These are phyloP conservation scores for Fusarium proliferatum DNA, from an alignment of 2,329 filamentous ascomycete species.

Conservation along the genomic window DNA sequence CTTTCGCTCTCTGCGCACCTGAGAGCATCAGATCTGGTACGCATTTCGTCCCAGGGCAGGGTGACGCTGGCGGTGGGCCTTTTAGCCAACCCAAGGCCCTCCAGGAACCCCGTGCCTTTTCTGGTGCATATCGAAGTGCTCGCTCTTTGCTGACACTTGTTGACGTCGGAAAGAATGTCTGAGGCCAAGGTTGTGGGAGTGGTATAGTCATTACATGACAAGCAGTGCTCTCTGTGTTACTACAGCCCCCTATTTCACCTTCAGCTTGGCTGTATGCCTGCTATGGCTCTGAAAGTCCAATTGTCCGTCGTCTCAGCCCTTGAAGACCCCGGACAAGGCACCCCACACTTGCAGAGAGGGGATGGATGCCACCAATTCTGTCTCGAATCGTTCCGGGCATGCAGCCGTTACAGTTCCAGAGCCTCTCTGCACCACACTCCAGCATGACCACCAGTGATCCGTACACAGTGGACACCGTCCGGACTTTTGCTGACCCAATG, in stretches of 20 bases:
- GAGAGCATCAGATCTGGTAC: constrained; percentile 29
- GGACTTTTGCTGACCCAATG: constrained; percentile 21
- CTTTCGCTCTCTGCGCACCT: not conserved
- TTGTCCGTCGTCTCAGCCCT: constrained; percentile 14
- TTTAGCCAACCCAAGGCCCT: constrained; percentile 38
- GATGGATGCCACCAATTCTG: constrained; percentile 25
- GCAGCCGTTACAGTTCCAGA: constrained; percentile 37
- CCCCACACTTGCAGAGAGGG: constrained; percentile 25
- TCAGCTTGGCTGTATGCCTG: not conserved
- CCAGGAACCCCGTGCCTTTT: constrained; percentile 38
- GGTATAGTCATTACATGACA: not conserved
- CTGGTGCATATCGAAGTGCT: constrained; percentile 16
- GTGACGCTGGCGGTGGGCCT: constrained; percentile 37
- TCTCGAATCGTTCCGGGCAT: constrained; percentile 33
- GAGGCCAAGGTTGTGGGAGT: not conserved
- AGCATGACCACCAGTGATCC: constrained; percentile 6
- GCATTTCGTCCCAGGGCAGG: constrained; percentile 33
- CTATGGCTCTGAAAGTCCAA: not conserved
- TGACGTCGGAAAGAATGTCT: constrained; percentile 1
- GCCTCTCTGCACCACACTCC: constrained; percentile 32
- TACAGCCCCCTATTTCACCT: not conserved
- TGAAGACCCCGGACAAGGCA: constrained; percentile 26
- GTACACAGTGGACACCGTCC: constrained; percentile 9
- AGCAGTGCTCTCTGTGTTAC: not conserved
- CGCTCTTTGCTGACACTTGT: constrained; percentile 6